phyloP scores from a whole-genome alignment of 2,329 filamentous ascomycete species.

The Stemphylium beticola region DNA sequence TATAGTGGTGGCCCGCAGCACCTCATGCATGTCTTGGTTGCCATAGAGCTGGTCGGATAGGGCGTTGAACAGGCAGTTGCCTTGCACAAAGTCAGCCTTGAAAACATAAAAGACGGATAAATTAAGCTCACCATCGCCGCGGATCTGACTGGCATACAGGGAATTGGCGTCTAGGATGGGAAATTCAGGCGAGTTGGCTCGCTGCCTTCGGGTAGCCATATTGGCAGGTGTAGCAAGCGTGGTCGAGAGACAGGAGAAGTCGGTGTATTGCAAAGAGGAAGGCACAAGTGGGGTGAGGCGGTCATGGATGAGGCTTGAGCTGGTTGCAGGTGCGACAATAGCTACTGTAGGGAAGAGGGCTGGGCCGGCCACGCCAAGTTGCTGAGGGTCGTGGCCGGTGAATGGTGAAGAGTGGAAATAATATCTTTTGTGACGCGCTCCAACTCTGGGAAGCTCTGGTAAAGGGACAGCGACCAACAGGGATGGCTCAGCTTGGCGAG shows the following conservation, averaged over 20 bases:
- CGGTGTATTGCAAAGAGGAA: constrained; percentile 31
- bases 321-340: constrained; percentile 9
- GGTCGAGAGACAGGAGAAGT: constrained; percentile 40
- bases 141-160: constrained; percentile 65
- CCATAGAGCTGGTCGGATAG: constrained; percentile 72
- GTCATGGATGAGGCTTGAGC: constrained; percentile 33
- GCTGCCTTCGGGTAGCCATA: constrained; percentile 42
- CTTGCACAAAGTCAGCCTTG: constrained; percentile 50
- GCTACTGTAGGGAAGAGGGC: constrained; percentile 12
- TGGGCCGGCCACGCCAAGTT: constrained; percentile 33
- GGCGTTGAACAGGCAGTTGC: constrained; percentile 73
- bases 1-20: constrained; percentile 66
- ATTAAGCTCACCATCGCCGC: constrained; percentile 65
- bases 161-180: constrained; percentile 62
- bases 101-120: constrained; percentile 11
- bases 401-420: constrained; percentile 29
- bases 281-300: constrained; percentile 33
- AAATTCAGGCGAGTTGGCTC: constrained; percentile 54
- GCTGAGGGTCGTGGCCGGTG: constrained; percentile 34
- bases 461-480: constrained; percentile 21
- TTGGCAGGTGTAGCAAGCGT: constrained; percentile 33
- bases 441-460: constrained; percentile 31
- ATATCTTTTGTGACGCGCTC: constrained; percentile 36
- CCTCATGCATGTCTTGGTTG: constrained; percentile 61
- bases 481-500: constrained; percentile 22